phyloP scores from a whole-genome alignment of 2,329 filamentous ascomycete genomes.

The Dothistroma septosporum region DNA sequence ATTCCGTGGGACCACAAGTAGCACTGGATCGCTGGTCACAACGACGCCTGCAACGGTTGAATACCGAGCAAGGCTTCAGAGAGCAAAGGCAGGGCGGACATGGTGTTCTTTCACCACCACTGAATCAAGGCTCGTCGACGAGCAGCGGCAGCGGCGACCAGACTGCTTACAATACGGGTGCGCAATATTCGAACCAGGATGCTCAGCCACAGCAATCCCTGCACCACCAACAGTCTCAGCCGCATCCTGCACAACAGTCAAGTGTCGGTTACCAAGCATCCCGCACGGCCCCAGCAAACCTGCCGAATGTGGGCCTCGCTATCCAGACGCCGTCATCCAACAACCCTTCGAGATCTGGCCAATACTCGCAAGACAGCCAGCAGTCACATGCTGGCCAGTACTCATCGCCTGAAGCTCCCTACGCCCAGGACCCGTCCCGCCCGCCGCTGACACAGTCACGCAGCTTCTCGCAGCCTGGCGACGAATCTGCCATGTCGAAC shows the following conservation, averaged over 20 bases:
- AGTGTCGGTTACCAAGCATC: slow-evolving; percentile 24
- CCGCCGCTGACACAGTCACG: slow-evolving; percentile 25
- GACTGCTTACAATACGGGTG: slow-evolving; percentile 12
- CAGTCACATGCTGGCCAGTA: slow-evolving; percentile 22
- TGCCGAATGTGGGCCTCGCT: slow-evolving; percentile 26
- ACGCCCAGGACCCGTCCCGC: slow-evolving; percentile 23
- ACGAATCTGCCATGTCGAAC: slow-evolving; percentile 32
- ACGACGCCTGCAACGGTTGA: slow-evolving; percentile 37
- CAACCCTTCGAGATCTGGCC: slow-evolving; percentile 13
- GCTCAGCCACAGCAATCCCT: slow-evolving; percentile 30
- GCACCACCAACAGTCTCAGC: slow-evolving; percentile 30
- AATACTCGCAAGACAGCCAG: slow-evolving; percentile 7
- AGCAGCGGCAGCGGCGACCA: slow-evolving; percentile 14
- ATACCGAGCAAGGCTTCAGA: slow-evolving; percentile 39
- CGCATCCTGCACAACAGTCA: slow-evolving; percentile 24
- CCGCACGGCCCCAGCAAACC: slow-evolving; percentile 21
- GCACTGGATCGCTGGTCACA: slow-evolving; percentile 37
- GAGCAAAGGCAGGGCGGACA: slow-evolving; percentile 35
- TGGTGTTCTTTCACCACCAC: slow-evolving; percentile 20
- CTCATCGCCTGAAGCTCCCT: slow-evolving; percentile 22
- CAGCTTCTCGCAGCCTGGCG: slow-evolving; percentile 32
- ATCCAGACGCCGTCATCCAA: slow-evolving; percentile 24
- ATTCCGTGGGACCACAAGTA: slow-evolving; percentile 30
- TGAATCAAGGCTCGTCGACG: slow-evolving; percentile 12
- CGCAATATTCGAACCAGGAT: slow-evolving; percentile 18